These are phyloP conservation scores for Pseudogymnoascus destructans DNA, from an alignment of 2,329 filamentous ascomycete genomes.

Conservation along the genomic window DNA sequence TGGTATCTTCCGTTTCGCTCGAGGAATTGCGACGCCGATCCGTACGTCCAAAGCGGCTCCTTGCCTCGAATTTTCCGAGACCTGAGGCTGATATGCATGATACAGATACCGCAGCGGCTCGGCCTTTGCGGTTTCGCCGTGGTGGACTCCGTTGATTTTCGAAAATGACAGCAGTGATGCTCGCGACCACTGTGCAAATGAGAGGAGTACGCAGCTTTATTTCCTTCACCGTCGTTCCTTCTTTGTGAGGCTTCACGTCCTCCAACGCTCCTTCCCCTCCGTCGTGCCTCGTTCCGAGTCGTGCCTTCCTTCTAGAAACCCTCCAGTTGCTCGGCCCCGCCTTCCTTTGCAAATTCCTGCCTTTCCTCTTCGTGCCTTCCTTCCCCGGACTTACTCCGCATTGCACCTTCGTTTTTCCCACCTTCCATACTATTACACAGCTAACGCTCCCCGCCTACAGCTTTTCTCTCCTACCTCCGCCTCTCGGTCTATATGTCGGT, in stretches of 20 bases:
- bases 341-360: conserved; percentile 11
- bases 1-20: conserved; percentile 36
- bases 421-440: conserved; percentile 42
- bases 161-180: conserved; percentile 55
- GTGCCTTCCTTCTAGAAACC: neutral
- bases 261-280: neutral
- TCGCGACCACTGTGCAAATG: conserved; percentile 40
- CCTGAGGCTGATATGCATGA: conserved; percentile 14
- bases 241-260: neutral
- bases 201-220: conserved; percentile 26
- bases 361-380: conserved; percentile 14
- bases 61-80: neutral
- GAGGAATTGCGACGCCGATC: conserved; percentile 26
- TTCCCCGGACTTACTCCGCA: neutral
- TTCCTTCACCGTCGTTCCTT: neutral
- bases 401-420: conserved; percentile 37
- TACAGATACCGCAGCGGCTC: neutral
- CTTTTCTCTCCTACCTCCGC: conserved; percentile 82
- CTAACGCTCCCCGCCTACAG: conserved; percentile 39
- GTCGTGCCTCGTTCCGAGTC: conserved; percentile 14
- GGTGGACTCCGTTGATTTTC: conserved; percentile 40
- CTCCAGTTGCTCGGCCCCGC: neutral
- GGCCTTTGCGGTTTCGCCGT: neutral
- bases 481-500: conserved; percentile 84
- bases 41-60: neutral